Conservation (phyloP, 345 rosid species). For the Turnera subulata region DNA sequence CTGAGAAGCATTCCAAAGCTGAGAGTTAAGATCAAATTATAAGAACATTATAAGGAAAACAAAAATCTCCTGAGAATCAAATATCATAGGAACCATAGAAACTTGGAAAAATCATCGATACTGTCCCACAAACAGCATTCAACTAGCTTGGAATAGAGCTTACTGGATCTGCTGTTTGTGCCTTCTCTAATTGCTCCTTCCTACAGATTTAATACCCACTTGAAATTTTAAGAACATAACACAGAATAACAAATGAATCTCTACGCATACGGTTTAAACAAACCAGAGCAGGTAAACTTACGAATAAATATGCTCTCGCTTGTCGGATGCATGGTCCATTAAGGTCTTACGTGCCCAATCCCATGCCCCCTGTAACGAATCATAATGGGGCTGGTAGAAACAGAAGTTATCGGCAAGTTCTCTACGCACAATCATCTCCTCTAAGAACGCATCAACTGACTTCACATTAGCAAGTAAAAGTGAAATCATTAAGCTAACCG, state of each 20-base stretch:
- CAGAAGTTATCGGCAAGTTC: slow-evolving; percentile 91
- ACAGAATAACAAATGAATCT: background rate
- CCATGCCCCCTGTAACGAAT: slow-evolving; percentile 85
- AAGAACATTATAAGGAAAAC: slow-evolving; percentile 4
- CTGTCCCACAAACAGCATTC: background rate
- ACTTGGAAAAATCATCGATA: background rate
- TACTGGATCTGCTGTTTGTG: slow-evolving; percentile 81
- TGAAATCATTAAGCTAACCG: slow-evolving; percentile 11
- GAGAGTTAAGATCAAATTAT: slow-evolving; percentile 14
- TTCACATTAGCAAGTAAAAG: slow-evolving; percentile 32
- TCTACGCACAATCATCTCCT: slow-evolving; percentile 82
- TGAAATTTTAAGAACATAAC: background rate
- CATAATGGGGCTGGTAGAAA: slow-evolving; percentile 82
- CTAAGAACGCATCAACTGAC: slow-evolving; percentile 84
- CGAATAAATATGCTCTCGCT: slow-evolving; percentile 73
- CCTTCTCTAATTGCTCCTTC: slow-evolving; percentile 86
- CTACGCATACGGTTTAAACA: background rate
- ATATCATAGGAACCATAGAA: background rate
- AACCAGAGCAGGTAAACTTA: slow-evolving; percentile 33
- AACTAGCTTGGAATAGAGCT: slow-evolving; percentile 19
- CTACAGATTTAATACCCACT: slow-evolving; percentile 34
- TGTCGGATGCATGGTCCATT: slow-evolving; percentile 73
- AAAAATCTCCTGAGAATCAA: slow-evolving; percentile 1
- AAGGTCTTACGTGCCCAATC: slow-evolving; percentile 86
- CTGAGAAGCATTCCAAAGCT: slow-evolving; percentile 97